Percentiles rank a stretch among this genome's conserved stretches.
Evolutionary conservation across 495 filamentous ascomycete species (phyloP).

Genomic region (Lasiosphaeria ovina): DNA sequence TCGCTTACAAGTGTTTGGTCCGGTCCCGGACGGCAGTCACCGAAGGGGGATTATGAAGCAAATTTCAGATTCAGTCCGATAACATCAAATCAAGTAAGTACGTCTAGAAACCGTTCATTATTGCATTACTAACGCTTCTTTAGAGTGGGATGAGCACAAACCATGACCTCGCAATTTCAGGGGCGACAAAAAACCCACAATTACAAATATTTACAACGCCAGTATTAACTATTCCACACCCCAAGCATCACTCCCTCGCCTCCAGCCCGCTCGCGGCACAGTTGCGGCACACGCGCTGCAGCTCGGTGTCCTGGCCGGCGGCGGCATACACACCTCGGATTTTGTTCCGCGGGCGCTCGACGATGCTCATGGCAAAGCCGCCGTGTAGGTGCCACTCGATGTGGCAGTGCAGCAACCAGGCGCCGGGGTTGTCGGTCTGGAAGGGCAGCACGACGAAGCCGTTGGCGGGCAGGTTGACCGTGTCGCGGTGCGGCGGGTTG

Average conservation of each 20-base stretch:
- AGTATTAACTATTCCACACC: too few species aligned
- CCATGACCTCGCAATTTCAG: too few species aligned
- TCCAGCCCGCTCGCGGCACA: slow-evolving; percentile 11
- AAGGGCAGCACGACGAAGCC: slow-evolving; percentile 50
- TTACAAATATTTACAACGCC: too few species aligned
- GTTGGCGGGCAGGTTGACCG: slow-evolving; percentile 40
- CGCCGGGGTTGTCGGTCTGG: slow-evolving; percentile 52
- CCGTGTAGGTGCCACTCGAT: slow-evolving; percentile 47
- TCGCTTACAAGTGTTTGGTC: too few species aligned
- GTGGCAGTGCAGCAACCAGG: slow-evolving; percentile 42
- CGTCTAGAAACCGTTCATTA: too few species aligned
- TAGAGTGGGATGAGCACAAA: too few species aligned
- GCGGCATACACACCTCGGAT: slow-evolving; percentile 4
- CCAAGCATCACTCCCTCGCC: slow-evolving; percentile 4
- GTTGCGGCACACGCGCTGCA: slow-evolving; percentile 9
- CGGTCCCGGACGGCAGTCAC: too few species aligned
- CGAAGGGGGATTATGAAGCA: too few species aligned
- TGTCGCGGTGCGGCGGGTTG: slow-evolving; percentile 55
- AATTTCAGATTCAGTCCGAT: too few species aligned
- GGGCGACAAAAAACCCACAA: too few species aligned
- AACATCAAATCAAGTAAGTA: too few species aligned
- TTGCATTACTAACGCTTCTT: too few species aligned
- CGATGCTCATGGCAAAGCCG: slow-evolving; percentile 41
- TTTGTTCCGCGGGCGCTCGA: slow-evolving; percentile 26
- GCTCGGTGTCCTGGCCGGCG: slow-evolving; percentile 4